Conservation (phyloP, 129 eudicot genomes). For the Flaveria trinervia region DNA sequence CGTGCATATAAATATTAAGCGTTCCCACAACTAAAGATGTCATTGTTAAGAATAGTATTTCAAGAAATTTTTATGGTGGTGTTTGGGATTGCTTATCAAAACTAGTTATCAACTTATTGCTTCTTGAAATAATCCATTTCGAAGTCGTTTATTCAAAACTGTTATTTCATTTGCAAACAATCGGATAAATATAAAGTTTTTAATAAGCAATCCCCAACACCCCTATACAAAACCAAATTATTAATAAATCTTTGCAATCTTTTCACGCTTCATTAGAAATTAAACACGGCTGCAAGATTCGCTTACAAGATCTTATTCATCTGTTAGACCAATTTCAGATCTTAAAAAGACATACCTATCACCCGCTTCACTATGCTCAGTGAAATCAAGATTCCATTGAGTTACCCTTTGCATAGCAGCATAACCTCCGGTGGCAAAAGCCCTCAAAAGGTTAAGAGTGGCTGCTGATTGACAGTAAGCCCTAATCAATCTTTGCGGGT, state of each 20-base stretch:
- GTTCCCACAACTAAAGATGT: background rate
- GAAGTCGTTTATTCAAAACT: background rate
- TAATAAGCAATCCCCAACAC: background rate
- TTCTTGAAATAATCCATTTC: background rate
- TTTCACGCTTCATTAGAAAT: background rate
- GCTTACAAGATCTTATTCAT: background rate
- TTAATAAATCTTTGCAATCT: background rate
- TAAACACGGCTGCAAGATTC: background rate
- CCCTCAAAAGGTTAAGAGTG: constrained; percentile 88
- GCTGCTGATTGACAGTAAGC: constrained; percentile 95
- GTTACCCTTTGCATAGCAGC: constrained; percentile 97
- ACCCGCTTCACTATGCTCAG: constrained; percentile 84
- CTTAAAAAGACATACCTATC: constrained; percentile 57
- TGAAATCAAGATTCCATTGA: constrained; percentile 89
- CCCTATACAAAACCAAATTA: background rate
- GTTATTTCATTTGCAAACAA: background rate
- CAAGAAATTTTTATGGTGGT: background rate
- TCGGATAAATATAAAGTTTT: background rate
- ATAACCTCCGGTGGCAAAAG: constrained; percentile 96
- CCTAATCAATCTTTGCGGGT: constrained; percentile 90
- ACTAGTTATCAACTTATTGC: background rate
- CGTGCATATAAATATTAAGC: background rate
- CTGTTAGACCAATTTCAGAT: background rate
- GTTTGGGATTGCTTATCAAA: background rate
- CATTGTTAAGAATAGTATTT: background rate